Percentiles rank a stretch among this genome's conserved stretches.
These are phyloP conservation scores for Amanita exitialis DNA, from an alignment of 768 basidiomycete species.

Conservation along the genomic window DNA sequence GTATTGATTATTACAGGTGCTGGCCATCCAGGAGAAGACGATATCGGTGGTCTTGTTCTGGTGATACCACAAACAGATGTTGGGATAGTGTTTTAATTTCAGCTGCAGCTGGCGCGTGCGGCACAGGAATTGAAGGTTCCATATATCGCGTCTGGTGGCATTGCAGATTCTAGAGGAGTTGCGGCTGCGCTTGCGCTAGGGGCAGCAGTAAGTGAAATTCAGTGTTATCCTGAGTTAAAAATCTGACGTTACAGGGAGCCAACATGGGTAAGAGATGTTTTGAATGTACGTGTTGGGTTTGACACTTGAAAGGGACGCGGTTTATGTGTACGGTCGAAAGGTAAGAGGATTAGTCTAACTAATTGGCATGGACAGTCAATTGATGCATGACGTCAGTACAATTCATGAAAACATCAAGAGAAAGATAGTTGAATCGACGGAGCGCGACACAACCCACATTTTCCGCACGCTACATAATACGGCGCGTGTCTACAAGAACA, in stretches of 20 bases:
- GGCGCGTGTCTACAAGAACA: constrained; percentile 81
- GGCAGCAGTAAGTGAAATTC: constrained; percentile 46
- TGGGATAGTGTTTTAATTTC: background rate
- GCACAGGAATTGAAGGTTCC: constrained; percentile 77
- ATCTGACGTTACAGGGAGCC: constrained; percentile 41
- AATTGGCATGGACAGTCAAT: background rate
- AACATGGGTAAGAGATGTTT: constrained; percentile 57
- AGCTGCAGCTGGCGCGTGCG: constrained; percentile 68
- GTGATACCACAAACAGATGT: constrained; percentile 23
- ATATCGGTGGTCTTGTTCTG: constrained; percentile 80
- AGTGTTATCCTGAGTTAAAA: background rate
- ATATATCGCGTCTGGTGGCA: constrained; percentile 85
- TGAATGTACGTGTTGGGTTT: constrained; percentile 13
- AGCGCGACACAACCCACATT: constrained; percentile 81
- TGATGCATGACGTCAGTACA: constrained; percentile 31
- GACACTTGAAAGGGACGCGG: constrained; percentile 45
- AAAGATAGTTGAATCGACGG: constrained; percentile 74
- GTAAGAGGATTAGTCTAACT: constrained; percentile 18
- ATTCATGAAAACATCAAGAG: constrained; percentile 89
- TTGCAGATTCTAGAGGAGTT: constrained; percentile 80
- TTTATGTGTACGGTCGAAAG: constrained; percentile 91
- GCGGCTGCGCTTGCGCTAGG: constrained; percentile 77
- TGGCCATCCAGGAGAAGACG: constrained; percentile 92
- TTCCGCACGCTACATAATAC: constrained; percentile 83
- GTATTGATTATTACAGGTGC: constrained; percentile 43